phyloP scores from a whole-genome alignment of 139 green algal species.

The Chlamydomonas schloesseri region DNA sequence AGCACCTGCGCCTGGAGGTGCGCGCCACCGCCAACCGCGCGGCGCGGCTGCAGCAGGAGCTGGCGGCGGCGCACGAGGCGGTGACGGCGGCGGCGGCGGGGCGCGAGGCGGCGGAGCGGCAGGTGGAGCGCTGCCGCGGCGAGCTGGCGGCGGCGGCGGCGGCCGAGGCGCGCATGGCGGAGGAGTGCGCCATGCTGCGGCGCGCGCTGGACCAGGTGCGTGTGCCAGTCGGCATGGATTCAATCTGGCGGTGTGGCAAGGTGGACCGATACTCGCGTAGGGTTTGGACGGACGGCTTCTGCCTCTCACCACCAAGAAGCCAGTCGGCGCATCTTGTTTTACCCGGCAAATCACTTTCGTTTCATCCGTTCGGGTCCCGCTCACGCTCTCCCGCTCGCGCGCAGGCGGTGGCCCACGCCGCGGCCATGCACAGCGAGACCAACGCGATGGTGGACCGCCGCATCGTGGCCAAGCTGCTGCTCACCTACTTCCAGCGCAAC shows the following conservation, averaged over 20 bases:
- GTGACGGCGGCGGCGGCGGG: slow-evolving; percentile 25
- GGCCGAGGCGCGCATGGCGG: slow-evolving; percentile 33
- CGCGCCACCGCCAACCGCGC: neutral
- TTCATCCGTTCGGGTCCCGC: too few relatives aligned
- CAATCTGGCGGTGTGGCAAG: too few relatives aligned
- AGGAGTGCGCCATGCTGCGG: slow-evolving; percentile 73
- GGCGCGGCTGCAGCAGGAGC: slow-evolving; percentile 38
- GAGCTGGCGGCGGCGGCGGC: neutral
- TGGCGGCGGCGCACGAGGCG: slow-evolving; percentile 38
- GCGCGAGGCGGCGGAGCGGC: slow-evolving; percentile 24
- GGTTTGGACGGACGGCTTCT: too few relatives aligned
- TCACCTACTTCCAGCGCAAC: slow-evolving; percentile 75
- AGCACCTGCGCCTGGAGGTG: slow-evolving; percentile 62
- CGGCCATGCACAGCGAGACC: slow-evolving; percentile 57
- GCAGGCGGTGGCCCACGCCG: slow-evolving; percentile 38
- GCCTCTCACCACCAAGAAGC: too few relatives aligned
- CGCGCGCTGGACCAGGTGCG: slow-evolving; percentile 50
- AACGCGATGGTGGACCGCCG: slow-evolving; percentile 65
- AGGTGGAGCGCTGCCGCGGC: neutral
- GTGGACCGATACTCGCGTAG: too few relatives aligned
- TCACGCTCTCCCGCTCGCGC: slow-evolving; percentile 50
- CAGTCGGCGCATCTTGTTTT: too few relatives aligned
- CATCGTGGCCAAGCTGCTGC: slow-evolving; percentile 75
- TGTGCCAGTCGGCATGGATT: too few relatives aligned
- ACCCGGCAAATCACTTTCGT: too few relatives aligned